A percentile compares a stretch with the other conserved stretches of the same genome.
Conservation (phyloP, 768 basidiomycete species). For the Psilocybe azurescens region DNA sequence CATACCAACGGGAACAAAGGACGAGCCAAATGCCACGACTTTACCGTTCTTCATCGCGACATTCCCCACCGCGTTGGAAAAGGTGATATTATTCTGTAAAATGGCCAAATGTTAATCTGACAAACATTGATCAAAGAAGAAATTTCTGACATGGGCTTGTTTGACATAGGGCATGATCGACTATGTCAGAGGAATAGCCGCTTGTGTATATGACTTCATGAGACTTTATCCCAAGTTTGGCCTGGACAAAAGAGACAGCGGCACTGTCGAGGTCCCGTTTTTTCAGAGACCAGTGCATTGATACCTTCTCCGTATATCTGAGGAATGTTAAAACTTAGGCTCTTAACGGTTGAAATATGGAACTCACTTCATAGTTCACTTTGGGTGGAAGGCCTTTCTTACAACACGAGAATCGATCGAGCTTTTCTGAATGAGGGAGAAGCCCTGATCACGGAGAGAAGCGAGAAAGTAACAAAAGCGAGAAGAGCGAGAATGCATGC, state of each 20-base stretch:
- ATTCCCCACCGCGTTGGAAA: conserved; percentile 39
- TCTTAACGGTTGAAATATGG: background rate
- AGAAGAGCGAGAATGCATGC: background rate
- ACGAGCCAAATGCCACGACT: conserved; percentile 36
- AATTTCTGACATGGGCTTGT: background rate
- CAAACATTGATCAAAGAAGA: background rate
- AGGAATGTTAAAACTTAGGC: background rate
- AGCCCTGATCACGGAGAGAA: background rate
- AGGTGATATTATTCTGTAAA: conserved; percentile 10
- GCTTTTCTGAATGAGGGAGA: background rate
- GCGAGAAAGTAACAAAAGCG: background rate
- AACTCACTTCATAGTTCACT: background rate
- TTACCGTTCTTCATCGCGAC: conserved; percentile 34
- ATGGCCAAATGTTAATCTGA: background rate
- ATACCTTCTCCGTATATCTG: background rate
- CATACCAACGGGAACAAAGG: conserved; percentile 36
- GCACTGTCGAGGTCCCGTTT: background rate
- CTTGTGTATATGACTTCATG: background rate
- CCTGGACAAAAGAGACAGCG: background rate
- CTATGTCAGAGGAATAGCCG: conserved; percentile 1
- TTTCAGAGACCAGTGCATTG: background rate
- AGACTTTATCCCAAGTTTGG: background rate
- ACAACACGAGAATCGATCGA: background rate
- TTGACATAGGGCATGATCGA: conserved; percentile 3
- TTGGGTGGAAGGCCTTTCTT: background rate